Conservation (phyloP, 805 yeast genomes). For the Ogataea siamensis region DNA sequence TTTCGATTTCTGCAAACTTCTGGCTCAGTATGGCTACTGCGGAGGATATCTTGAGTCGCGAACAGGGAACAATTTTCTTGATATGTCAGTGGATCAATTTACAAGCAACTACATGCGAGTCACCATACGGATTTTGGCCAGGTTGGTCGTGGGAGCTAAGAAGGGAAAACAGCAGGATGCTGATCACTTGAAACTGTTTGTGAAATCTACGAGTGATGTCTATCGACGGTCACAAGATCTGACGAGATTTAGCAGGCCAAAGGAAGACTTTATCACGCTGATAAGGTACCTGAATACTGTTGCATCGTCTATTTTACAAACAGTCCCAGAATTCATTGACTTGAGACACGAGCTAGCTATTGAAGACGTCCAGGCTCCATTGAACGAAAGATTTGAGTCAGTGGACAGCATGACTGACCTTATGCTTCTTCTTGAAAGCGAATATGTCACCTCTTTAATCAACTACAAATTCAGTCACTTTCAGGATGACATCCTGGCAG, state of each 20-base stretch:
- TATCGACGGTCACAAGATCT: slow-evolving; percentile 15
- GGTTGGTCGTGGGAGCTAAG: slow-evolving; percentile 19
- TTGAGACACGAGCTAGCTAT: slow-evolving; percentile 22
- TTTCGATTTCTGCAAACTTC: slow-evolving; percentile 16
- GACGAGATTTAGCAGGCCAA: slow-evolving; percentile 6
- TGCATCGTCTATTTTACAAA: slow-evolving; percentile 15
- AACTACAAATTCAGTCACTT: slow-evolving; percentile 14
- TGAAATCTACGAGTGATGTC: slow-evolving; percentile 17
- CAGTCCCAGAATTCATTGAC: slow-evolving; percentile 21
- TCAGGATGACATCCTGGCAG: slow-evolving; percentile 17
- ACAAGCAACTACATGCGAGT: slow-evolving; percentile 17
- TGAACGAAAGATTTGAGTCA: slow-evolving; percentile 27
- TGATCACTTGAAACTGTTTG: slow-evolving; percentile 13
- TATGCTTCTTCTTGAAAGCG: slow-evolving; percentile 21
- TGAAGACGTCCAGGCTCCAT: slow-evolving; percentile 20
- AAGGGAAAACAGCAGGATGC: neutral
- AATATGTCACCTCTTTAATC: slow-evolving; percentile 22
- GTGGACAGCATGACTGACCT: slow-evolving; percentile 23
- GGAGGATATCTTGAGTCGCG: slow-evolving; percentile 19
- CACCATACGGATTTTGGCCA: slow-evolving; percentile 23
- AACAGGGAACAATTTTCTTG: slow-evolving; percentile 22
- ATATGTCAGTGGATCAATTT: slow-evolving; percentile 19
- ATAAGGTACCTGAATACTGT: slow-evolving; percentile 28
- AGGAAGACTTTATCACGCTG: slow-evolving; percentile 20
- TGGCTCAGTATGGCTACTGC: slow-evolving; percentile 12